phyloP scores from a whole-genome alignment of 768 basidiomycete genomes.

The Lepiota subincarnata region DNA sequence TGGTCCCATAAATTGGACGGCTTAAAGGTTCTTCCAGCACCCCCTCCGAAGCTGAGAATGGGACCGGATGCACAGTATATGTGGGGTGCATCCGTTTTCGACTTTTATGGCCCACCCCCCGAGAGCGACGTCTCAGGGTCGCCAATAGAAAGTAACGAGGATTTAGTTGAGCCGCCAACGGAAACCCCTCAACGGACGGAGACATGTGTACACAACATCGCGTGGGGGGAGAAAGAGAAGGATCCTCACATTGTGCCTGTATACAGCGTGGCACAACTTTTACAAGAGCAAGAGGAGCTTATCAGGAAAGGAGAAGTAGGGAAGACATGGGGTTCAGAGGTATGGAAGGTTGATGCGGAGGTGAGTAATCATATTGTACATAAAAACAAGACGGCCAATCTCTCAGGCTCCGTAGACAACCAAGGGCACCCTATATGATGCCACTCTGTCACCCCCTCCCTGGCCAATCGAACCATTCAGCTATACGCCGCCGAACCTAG shows the following conservation, averaged over 20 bases:
- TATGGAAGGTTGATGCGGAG: not conserved
- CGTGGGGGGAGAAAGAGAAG: slow-evolving; percentile 30
- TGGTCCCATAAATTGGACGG: too few relatives aligned
- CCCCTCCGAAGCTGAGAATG: too few relatives aligned
- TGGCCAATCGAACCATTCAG: not conserved
- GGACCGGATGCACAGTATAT: slow-evolving; percentile 20
- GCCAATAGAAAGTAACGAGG: slow-evolving; percentile 26
- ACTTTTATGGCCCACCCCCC: slow-evolving; percentile 33
- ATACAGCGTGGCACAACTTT: slow-evolving; percentile 22
- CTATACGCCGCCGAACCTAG: slow-evolving; percentile 18
- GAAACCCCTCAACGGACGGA: slow-evolving; percentile 29
- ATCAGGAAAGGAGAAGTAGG: slow-evolving; percentile 1
- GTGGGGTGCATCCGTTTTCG: slow-evolving; percentile 41
- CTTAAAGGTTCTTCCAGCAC: too few relatives aligned
- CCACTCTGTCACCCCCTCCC: not conserved
- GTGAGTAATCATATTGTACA: too few relatives aligned
- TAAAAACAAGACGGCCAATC: too few relatives aligned
- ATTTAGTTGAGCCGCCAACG: slow-evolving; percentile 33
- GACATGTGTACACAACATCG: slow-evolving; percentile 27
- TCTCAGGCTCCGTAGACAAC: not conserved
- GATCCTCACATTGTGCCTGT: slow-evolving; percentile 28
- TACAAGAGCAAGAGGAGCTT: slow-evolving; percentile 17
- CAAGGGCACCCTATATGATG: not conserved
- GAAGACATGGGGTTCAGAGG: slow-evolving; percentile 9
- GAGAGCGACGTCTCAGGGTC: slow-evolving; percentile 16